Evolutionary conservation across 345 rosid genomes (phyloP), one percentile per base, ranked within the genome.

Genomic region (Luvunga scandens): DNA sequence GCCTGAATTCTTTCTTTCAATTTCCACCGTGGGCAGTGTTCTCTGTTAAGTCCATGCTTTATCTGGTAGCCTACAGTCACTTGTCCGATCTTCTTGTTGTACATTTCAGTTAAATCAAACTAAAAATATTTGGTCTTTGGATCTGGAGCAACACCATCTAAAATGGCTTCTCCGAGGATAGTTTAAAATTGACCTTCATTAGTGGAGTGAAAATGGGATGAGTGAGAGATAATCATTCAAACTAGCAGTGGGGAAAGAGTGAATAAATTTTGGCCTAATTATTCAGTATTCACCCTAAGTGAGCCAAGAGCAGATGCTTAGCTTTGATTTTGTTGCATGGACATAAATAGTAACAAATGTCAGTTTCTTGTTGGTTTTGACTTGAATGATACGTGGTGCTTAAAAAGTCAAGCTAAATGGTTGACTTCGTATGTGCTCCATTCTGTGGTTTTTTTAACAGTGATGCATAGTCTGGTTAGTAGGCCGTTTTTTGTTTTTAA

Each of bases 281-380:
- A 39, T 39, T 39, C 45, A 39, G 45, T 39, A 2, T 9, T 24
- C n/a, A 69, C 27, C 69, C 24, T 25, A 14, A 27, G 59, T 27
- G 73, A 48, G n/a, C n/a, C 59, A 69, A 69, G 28, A 42, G 6
- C 28, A 69, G 73, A 69, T 45, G 60, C 25, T 19, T 69, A 70
- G 60, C 34, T 27, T 69, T 27, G 9, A 50, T 28, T 25, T 70
- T 28, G n/a, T 19, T 48, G n/a, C 28, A 18, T 70, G 60, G 73
- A 28, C 60, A 25, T 27, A 16, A 27, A 45, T 24, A 45, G 34
- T 31, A 18, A 65, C 36, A 50, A 45, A 45, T 18, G 7, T 27
- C n/a, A 30, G 25, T 16, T 48, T 70, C 73, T 70, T 50, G 38
- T 53, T 70, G 73, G 59, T 69, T 28, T 10, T 70, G 61, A 50